Base-by-base conservation (phyloP, 148 eudicot genomes). In the Polygonum aviculare region DNA sequence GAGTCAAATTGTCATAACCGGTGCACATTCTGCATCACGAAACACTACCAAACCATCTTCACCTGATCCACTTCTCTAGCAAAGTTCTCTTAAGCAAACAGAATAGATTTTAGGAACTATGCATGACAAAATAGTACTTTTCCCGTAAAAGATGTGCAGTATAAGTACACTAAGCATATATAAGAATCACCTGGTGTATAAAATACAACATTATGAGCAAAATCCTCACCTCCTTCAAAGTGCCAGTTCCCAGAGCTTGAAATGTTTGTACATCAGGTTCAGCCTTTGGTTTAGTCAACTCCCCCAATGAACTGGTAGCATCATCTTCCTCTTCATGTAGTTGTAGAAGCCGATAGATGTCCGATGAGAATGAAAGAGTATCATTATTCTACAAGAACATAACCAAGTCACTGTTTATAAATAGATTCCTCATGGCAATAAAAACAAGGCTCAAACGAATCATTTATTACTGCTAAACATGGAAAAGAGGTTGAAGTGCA, bases 301-400 rank as follows among this genome's bases (percentile, higher is more conserved):
- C 85, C 16, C 74, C 83, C 77, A 93, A 90, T 65, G 83, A 80
- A 80, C 99, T 96, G 45, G 90, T 93, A 38, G 99, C 99, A 86
- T 96, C 98, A 82, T 96, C 99, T 84, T 96, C 95, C 86, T 96
- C 99, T 77, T 91, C 99, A 85, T 87, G 81, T 39, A 87, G 87
- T 74, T 86, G 96, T 84, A 96, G 82, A 79, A 93, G 82, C 80
- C 98, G 84, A 78, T 78, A 84, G 77, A 96, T 93, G 73, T 96
- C 99, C 7, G 98, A 80, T 45, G 98, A 92, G 82, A 92, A 88
- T 52, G 89, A 78, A 65, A 85, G 80, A 82, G 95, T 91, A 74
- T 85, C 98, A 78, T 87, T 94, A 77, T 87, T 94, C 99, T 95
- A 85, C 86, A 92, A 51, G 21, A 75, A 79, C 26, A 49, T 9